phyloP scores from a whole-genome alignment of 208 protist genomes.

The Acanthamoeba royreba region DNA sequence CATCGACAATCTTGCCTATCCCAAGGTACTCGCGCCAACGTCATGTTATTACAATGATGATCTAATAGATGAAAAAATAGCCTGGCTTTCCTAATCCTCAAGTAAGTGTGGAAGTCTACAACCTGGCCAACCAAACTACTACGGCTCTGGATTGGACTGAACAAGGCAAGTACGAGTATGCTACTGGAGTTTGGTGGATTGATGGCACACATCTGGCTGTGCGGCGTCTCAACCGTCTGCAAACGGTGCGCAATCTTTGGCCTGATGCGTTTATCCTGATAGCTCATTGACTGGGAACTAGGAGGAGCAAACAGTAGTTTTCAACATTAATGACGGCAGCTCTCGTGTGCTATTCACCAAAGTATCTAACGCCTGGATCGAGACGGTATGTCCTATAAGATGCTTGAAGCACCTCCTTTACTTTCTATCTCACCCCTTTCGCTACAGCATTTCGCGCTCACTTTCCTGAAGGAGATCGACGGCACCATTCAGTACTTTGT shows the following conservation, averaged over 20 bases:
- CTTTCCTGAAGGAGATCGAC: background rate
- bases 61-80: too few relatives aligned
- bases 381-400: background rate
- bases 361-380: background rate
- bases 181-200: background rate
- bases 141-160: background rate
- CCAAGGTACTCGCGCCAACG: too few relatives aligned
- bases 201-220: background rate
- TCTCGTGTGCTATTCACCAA: background rate
- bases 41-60: too few relatives aligned
- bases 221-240: background rate
- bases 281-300: background rate
- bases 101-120: background rate
- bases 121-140: background rate
- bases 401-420: background rate
- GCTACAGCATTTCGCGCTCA: background rate
- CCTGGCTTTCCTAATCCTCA: background rate
- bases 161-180: background rate
- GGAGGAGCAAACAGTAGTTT: background rate
- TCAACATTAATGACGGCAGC: background rate
- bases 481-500: background rate
- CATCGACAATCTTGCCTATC: background rate
- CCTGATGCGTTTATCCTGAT: background rate
- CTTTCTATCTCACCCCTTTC: background rate
- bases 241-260: background rate